Percentiles rank a stretch among this genome's conserved stretches.
Conservation (phyloP, 257 asterid species). For the Orobanche coerulescens region DNA sequence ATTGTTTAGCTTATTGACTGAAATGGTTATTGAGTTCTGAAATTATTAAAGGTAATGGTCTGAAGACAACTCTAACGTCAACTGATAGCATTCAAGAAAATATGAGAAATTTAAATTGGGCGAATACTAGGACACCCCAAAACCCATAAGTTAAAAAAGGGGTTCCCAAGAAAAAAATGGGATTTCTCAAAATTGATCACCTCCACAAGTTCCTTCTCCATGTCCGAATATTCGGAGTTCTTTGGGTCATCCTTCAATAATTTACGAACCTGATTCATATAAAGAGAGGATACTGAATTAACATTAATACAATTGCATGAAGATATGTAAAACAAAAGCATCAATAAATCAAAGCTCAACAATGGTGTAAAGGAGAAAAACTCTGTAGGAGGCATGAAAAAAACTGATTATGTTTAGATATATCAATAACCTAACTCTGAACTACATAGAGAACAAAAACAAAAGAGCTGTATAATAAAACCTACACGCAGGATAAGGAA, state of each 20-base stretch:
- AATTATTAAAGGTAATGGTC: conserved; percentile 14
- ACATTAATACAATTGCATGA: neutral
- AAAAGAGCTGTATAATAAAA: conserved; percentile 4
- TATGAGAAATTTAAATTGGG: conserved; percentile 5
- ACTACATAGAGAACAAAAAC: conserved; percentile 4
- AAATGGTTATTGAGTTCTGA: neutral
- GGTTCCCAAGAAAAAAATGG: neutral
- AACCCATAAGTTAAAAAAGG: neutral
- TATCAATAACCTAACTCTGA: neutral
- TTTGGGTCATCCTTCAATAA: conserved; percentile 66
- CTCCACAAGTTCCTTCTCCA: conserved; percentile 97
- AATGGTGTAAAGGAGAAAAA: neutral
- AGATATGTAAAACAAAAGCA: neutral
- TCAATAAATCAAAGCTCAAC: neutral
- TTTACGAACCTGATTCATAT: conserved; percentile 50
- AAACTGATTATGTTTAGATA: too few relatives aligned
- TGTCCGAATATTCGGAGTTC: conserved; percentile 81
- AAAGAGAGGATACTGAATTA: neutral
- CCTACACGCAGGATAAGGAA: neutral
- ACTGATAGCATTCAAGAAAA: neutral
- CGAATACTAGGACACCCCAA: neutral
- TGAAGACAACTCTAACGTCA: conserved; percentile 4
- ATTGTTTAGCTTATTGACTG: conserved; percentile 5
- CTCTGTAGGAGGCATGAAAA: neutral
- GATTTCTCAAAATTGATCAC: conserved; percentile 34